Percentiles rank a stretch among this genome's conserved stretches.
Evolutionary conservation across 345 rosid genomes (phyloP).

Genomic region (Euphorbia lathyris): DNA sequence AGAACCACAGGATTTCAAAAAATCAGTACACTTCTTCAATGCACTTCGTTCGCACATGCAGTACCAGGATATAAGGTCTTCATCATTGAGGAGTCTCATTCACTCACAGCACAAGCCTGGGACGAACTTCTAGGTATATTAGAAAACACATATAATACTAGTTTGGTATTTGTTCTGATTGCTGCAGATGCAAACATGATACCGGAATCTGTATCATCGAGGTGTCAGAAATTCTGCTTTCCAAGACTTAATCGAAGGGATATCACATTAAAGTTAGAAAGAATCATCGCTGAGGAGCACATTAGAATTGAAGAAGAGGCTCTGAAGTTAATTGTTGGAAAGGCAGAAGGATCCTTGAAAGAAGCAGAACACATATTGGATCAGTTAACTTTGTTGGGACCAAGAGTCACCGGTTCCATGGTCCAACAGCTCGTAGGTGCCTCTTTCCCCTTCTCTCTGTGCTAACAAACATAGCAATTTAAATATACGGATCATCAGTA

Average conservation of each 20-base stretch:
- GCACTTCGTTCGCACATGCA: slow-evolving; percentile 27
- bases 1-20: slow-evolving; percentile 29
- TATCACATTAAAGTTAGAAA: slow-evolving; percentile 23
- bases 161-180: slow-evolving; percentile 27
- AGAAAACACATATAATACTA: slow-evolving; percentile 11
- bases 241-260: slow-evolving; percentile 30
- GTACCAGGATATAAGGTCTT: slow-evolving; percentile 28
- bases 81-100: slow-evolving; percentile 35
- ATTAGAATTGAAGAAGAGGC: slow-evolving; percentile 31
- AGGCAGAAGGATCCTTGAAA: slow-evolving; percentile 39
- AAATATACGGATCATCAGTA: neutral
- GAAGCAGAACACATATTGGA: slow-evolving; percentile 40
- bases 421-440: slow-evolving; percentile 35
- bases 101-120: slow-evolving; percentile 33
- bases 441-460: neutral
- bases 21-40: slow-evolving; percentile 30
- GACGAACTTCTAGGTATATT: slow-evolving; percentile 27
- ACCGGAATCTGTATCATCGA: slow-evolving; percentile 24
- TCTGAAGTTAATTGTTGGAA: slow-evolving; percentile 27
- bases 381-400: slow-evolving; percentile 31
- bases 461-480: neutral
- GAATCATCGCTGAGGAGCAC: slow-evolving; percentile 22
- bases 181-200: slow-evolving; percentile 19
- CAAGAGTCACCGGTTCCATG: slow-evolving; percentile 26
- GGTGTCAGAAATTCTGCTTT: slow-evolving; percentile 38